A percentile compares a stretch with the other conserved stretches of the same genome.
These are phyloP conservation scores for Colletotrichum paranaense DNA, from an alignment of 2,329 filamentous ascomycete species.

Conservation along the genomic window DNA sequence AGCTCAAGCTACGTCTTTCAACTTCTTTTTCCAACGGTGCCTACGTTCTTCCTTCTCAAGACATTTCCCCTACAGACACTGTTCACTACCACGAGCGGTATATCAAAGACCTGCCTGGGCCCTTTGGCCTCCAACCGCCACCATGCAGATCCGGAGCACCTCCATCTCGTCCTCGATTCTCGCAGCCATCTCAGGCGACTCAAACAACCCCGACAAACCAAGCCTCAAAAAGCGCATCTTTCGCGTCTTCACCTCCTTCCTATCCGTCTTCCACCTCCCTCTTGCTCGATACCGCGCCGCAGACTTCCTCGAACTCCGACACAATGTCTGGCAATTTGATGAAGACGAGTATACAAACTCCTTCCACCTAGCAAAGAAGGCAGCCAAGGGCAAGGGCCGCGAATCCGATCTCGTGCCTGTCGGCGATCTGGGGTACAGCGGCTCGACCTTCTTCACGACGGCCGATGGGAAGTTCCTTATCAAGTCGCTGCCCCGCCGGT, in stretches of 20 bases:
- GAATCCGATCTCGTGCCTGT: constrained; percentile 61
- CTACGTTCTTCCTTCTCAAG: neutral
- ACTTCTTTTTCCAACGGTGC: neutral
- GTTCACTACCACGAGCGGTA: neutral
- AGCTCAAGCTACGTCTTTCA: neutral
- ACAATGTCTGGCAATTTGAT: constrained; percentile 45
- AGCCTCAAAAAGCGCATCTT: constrained; percentile 15
- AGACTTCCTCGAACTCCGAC: constrained; percentile 44
- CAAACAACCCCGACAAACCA: constrained; percentile 13
- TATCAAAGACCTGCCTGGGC: neutral
- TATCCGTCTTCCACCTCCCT: constrained; percentile 47
- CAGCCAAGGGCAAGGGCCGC: constrained; percentile 45
- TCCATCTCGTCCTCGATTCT: constrained; percentile 69
- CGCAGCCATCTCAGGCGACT: constrained; percentile 63
- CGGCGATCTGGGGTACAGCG: constrained; percentile 79
- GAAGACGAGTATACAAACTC: constrained; percentile 53
- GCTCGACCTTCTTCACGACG: constrained; percentile 80
- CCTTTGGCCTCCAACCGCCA: neutral
- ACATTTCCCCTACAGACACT: neutral
- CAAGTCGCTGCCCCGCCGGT: constrained; percentile 76
- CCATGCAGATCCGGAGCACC: constrained; percentile 46
- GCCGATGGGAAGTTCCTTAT: constrained; percentile 74
- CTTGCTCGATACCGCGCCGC: constrained; percentile 42
- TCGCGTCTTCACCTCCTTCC: constrained; percentile 43
- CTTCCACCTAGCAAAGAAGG: constrained; percentile 43